A percentile compares a stretch with the other conserved stretches of the same genome.
Evolutionary conservation across 2,329 filamentous ascomycete species (phyloP).

Genomic region (Colletotrichum falcatum): DNA sequence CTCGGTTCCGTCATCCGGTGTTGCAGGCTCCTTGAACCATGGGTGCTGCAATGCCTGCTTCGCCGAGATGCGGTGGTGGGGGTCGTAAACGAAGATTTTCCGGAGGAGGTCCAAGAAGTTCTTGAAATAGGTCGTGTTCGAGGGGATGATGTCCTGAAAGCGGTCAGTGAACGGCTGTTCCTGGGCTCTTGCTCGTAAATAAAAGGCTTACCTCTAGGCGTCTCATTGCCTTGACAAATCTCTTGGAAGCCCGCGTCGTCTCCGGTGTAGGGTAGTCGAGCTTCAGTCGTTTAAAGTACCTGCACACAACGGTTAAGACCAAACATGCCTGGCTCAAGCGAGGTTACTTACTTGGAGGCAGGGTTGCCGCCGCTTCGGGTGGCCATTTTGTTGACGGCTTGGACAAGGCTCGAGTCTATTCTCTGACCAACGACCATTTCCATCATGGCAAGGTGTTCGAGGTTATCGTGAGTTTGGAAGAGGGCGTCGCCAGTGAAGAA

Average conservation of each 20-base stretch:
- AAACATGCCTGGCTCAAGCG: background rate
- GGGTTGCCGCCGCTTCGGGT: constrained; percentile 69
- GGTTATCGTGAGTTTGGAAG: constrained; percentile 79
- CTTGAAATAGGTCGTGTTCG: constrained; percentile 68
- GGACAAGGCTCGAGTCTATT: constrained; percentile 70
- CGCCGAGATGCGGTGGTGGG: constrained; percentile 73
- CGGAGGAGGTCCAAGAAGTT: constrained; percentile 73
- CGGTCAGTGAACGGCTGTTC: constrained; percentile 41
- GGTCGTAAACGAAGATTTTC: constrained; percentile 78
- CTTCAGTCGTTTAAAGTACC: constrained; percentile 75
- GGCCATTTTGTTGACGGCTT: constrained; percentile 67
- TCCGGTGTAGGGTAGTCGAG: constrained; percentile 74
- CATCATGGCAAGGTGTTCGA: constrained; percentile 83
- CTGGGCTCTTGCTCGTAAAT: background rate
- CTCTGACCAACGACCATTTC: constrained; percentile 72
- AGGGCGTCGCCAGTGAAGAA: constrained; percentile 79
- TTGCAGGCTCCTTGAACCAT: constrained; percentile 74
- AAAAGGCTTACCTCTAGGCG: constrained; percentile 66
- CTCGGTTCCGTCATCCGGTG: constrained; percentile 75
- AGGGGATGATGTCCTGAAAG: constrained; percentile 72
- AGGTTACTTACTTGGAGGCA: constrained; percentile 69
- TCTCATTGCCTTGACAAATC: constrained; percentile 81
- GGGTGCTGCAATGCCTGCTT: constrained; percentile 74
- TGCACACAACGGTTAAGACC: constrained; percentile 46
- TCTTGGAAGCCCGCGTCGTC: constrained; percentile 72